Evolutionary conservation across 495 filamentous ascomycete genomes (phyloP), one percentile per base, ranked within the genome.

Genomic region (Hypomontagnella monticulosa): DNA sequence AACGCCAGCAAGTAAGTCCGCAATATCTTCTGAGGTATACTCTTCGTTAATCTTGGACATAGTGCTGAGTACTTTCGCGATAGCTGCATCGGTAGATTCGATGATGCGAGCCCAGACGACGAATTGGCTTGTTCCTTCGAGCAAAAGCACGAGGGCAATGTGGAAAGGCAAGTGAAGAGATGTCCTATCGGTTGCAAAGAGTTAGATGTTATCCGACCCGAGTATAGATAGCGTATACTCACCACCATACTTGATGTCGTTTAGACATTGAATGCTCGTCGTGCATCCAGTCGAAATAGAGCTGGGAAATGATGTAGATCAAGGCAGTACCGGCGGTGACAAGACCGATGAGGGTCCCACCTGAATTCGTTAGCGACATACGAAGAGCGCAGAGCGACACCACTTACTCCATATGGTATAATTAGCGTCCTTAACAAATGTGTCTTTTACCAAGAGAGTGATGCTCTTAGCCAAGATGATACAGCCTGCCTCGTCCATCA

Each of bases 121-220:
- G 33, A 83, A 78, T 27, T 73, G 65, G 30, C 61, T 66, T 1
- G 54, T 46, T 30, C 63, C 74, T 51, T 76, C 74, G 23, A 75
- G 69, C 15, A 75, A 71, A 19, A 75, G 69, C 0, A 58, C 59
- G 53, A 74, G 78, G 1, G 83, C 77, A 7, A 90, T 76, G 71
- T 92, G 88, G 65, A 91, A 87, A 8, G 88, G 88, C 70, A 89
- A 88, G 75, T 92, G 90, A 1, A 88, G 72, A 60, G 87, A 79
- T 3, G 84, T 80, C 90, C 66, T 69, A 30, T 10, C 63, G 16
- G 60, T 57, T 19, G 32, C 46, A 27, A 61, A 15, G 14, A 19
- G 47, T 53, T 68, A 68, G 36, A 46, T 15, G 14, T 19, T 43
- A 18, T 63, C 50, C n/a, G 71, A 19, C 5, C 54, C 60, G 14